phyloP scores from a whole-genome alignment of 768 basidiomycete species.

The Macrocybe gigantea region DNA sequence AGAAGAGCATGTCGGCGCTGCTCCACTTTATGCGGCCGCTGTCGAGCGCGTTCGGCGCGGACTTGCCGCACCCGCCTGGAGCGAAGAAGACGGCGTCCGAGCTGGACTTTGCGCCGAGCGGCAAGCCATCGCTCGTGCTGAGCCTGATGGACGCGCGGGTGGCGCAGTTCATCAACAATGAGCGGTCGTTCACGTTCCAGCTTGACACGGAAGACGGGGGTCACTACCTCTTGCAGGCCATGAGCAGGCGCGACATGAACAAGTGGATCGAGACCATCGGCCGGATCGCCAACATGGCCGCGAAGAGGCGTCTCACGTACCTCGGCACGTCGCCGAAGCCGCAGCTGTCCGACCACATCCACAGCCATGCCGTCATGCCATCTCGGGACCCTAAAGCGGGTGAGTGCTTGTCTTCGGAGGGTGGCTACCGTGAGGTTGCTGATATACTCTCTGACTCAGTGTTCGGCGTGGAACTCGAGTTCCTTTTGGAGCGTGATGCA shows the following conservation, averaged over 20 bases:
- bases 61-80: conserved; percentile 36
- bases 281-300: conserved; percentile 64
- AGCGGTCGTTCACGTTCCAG: conserved; percentile 78
- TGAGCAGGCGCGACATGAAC: conserved; percentile 62
- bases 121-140: conserved; percentile 71
- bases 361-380: conserved; percentile 48
- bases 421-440: neutral
- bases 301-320: conserved; percentile 77
- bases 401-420: conserved; percentile 24
- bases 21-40: conserved; percentile 86
- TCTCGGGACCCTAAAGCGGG: conserved; percentile 75
- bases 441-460: conserved; percentile 28
- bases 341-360: conserved; percentile 68
- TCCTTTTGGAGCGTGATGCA: conserved; percentile 62
- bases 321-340: conserved; percentile 72
- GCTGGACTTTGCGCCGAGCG: conserved; percentile 66
- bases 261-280: conserved; percentile 76
- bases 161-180: conserved; percentile 68
- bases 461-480: conserved; percentile 73
- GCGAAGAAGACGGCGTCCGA: conserved; percentile 62
- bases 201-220: conserved; percentile 86
- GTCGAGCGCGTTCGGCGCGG: conserved; percentile 77
- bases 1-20: conserved; percentile 85
- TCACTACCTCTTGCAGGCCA: conserved; percentile 72
- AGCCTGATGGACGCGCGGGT: conserved; percentile 70